phyloP scores from a whole-genome alignment of 129 eudicot species.

The Escallonia herrerae region DNA sequence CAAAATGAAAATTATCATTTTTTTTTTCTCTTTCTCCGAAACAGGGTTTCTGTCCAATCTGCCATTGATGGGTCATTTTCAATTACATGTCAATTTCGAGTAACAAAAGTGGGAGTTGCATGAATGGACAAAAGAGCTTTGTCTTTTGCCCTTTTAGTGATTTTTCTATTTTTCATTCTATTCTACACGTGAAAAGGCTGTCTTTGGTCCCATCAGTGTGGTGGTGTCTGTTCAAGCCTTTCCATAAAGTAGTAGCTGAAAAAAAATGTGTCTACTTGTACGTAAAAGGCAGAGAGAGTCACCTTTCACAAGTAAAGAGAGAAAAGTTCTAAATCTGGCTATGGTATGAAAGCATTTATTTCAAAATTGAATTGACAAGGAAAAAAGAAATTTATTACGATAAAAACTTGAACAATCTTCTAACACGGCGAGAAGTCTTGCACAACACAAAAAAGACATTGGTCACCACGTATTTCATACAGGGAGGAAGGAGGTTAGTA shows the following conservation, averaged over 20 bases:
- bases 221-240: too few species aligned
- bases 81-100: slow-evolving; percentile 1
- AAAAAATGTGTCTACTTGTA: not conserved
- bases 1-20: not conserved
- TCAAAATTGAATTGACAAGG: too few species aligned
- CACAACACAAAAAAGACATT: too few species aligned
- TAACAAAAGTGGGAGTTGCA: slow-evolving; percentile 12
- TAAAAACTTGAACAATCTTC: too few species aligned
- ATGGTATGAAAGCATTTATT: too few species aligned
- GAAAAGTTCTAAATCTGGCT: not conserved
- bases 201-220: slow-evolving; percentile 1
- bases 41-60: not conserved
- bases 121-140: slow-evolving; percentile 1
- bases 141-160: slow-evolving; percentile 1
- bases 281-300: not conserved
- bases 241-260: slow-evolving; percentile 7
- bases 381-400: too few species aligned
- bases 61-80: slow-evolving; percentile 1
- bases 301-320: slow-evolving; percentile 3
- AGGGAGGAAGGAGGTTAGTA: too few species aligned
- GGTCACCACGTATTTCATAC: too few species aligned
- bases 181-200: slow-evolving; percentile 5
- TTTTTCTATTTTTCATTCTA: not conserved
- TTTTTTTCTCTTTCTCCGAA: slow-evolving; percentile 7
- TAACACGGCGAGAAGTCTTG: too few species aligned